Base-by-base conservation (phyloP, 768 basidiomycete species). In the Leccinum imitatum region DNA sequence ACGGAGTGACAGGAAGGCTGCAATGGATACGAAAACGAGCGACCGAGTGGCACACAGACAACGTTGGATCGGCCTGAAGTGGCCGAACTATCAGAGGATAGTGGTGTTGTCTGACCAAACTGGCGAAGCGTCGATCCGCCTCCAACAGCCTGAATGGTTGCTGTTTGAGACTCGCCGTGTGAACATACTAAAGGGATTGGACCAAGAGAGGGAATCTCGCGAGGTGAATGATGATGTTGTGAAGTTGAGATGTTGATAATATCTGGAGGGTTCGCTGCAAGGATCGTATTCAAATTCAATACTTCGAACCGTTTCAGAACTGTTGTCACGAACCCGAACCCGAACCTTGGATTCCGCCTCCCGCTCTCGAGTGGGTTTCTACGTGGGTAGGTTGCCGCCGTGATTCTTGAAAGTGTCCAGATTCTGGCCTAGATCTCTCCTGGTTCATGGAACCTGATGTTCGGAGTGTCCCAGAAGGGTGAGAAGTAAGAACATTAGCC, bases 291-390 rank as follows among this genome's bases (percentile, higher is more conserved):
- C 30, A 23, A 21, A 27, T 50, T 59, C 41, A 59, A 52, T 56
- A 47, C 37, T 19, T 50, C 13, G 46, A 46, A 52, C 56, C 51
- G 31, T 31, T 46, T 17, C 46, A 53, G 33, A 54, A 47, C 60
- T 57, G 48, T 37, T 47, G 17, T 21, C 23, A 59, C 41, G 39
- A 61, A 70, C 63, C 67, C 31, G 56, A 35, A 15, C 8, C 44
- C 41, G 23, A 67, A 57, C 62, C 63, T 61, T 53, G 65, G 68
- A 48, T 69, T 54, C 41, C 21, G 27, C 50, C 53, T 52, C 61
- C 57, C 21, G 7, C n/a, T 37, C 46, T 37, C 41, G 39, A 56
- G 25, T 23, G 30, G 23, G n/a, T 35, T 53, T 30, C 59, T 50
- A n/a, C 52, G 53, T 59, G 63, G 47, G 50, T 58, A 62, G 56